phyloP scores from a whole-genome alignment of 2,329 filamentous ascomycete species.

The Ascochyta lentis region DNA sequence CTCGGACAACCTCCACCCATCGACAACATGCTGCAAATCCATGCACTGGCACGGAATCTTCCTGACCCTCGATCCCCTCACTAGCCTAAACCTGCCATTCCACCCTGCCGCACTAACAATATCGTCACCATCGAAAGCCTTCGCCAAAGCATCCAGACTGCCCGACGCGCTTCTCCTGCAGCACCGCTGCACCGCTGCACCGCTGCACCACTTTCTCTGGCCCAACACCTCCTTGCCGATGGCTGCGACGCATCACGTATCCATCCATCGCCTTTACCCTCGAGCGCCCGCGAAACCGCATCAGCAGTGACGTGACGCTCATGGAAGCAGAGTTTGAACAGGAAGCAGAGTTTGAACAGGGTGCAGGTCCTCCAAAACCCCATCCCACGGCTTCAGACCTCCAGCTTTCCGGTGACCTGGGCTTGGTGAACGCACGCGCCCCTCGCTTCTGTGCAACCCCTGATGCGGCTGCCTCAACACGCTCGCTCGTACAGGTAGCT shows the following conservation, averaged over 20 bases:
- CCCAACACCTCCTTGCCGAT: constrained; percentile 4
- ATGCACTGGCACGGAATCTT: neutral
- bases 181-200: neutral
- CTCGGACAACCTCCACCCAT: neutral
- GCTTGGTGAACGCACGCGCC: constrained; percentile 21
- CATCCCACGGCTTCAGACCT: constrained; percentile 16
- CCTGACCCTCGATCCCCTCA: constrained; percentile 1
- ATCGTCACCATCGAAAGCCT: neutral
- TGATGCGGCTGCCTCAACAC: constrained; percentile 24
- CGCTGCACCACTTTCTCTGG: neutral
- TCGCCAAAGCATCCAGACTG: constrained; percentile 9
- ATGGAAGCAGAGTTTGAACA: neutral
- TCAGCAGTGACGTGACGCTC: no score
- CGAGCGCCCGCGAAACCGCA: no score
- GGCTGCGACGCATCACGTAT: neutral
- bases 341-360: neutral
- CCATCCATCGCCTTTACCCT: no score
- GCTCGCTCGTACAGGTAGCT: neutral
- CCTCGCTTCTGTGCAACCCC: constrained; percentile 23
- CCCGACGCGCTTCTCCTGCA: constrained; percentile 6
- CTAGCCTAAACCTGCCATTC: constrained; percentile 4
- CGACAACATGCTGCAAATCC: neutral
- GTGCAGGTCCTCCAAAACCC: constrained; percentile 15
- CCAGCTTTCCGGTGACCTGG: constrained; percentile 32
- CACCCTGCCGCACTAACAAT: constrained; percentile 1